Conservation (phyloP, 73 alveolate species). For the Uronychia binucleata region DNA sequence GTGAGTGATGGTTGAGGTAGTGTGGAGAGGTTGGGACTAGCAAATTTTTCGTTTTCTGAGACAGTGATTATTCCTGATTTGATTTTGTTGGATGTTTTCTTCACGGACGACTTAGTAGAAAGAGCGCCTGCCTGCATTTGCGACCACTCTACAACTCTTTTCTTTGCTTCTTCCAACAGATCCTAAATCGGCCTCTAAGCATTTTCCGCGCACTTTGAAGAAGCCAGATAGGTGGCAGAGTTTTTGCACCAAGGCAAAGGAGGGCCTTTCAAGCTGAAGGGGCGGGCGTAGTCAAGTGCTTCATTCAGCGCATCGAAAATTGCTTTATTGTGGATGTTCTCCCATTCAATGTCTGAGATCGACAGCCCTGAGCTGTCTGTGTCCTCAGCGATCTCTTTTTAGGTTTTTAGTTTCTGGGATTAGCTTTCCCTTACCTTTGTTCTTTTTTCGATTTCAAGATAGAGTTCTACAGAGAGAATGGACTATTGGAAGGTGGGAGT, state of each 20-base stretch:
- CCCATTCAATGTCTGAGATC: slow-evolving; percentile 11
- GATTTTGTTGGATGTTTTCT: neutral
- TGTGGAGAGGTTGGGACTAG: slow-evolving; percentile 29
- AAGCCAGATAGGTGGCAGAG: slow-evolving; percentile 3
- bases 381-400: slow-evolving; percentile 11
- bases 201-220: slow-evolving; percentile 31
- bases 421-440: slow-evolving; percentile 9
- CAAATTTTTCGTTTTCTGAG: slow-evolving; percentile 7
- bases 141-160: slow-evolving; percentile 24
- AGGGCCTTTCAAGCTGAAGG: slow-evolving; percentile 38
- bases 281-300: slow-evolving; percentile 40
- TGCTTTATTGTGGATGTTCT: slow-evolving; percentile 46
- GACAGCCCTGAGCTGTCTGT: slow-evolving; percentile 22
- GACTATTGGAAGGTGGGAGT: slow-evolving; percentile 15
- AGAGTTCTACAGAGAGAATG: slow-evolving; percentile 26
- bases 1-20: too few relatives aligned
- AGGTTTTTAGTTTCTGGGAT: slow-evolving; percentile 12
- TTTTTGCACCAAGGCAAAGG: slow-evolving; percentile 33
- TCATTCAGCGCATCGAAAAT: slow-evolving; percentile 49
- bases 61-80: slow-evolving; percentile 6
- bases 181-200: slow-evolving; percentile 2
- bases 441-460: slow-evolving; percentile 29
- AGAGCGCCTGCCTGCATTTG: slow-evolving; percentile 37
- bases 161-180: slow-evolving; percentile 10
- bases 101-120: neutral